Base-by-base conservation (phyloP, 2,329 filamentous ascomycete species). In the Fusarium avenaceum region DNA sequence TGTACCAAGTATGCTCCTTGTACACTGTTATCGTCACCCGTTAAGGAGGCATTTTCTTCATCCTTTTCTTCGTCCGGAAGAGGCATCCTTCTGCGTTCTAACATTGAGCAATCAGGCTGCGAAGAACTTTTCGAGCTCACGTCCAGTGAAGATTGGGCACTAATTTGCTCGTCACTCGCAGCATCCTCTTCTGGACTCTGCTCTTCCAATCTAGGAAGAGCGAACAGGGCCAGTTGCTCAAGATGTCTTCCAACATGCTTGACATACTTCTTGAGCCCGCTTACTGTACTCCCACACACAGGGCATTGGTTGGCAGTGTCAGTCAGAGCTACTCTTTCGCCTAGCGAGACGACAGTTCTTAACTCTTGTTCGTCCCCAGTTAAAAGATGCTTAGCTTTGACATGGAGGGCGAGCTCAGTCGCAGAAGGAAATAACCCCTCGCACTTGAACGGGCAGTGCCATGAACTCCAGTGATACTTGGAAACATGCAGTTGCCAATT, bases 141-240 rank as follows among this genome's bases (percentile, higher is more conserved):
- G 7, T 15, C 33, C 3, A 10, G 14, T 19, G 7, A 17, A 20
- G 22, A 15, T 17, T 28, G 14, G 17, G 17, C 11, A 24, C 33
- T 49, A 17, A 15, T 49, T 5, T 39, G 17, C 4, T 49, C 22
- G 2, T 28, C 19, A 6, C 11, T 24, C 10, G 6, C 33, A 4
- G 13, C 7, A 6, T 28, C 20, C 6, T 19, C 8, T 8, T 9
- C 7, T 5, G 19, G 2, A 7, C 7, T 32, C 77, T 76, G 55
- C 77, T 76, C 44, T 67, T 67, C 74, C 75, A 79, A 17, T 2
- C 3, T 30, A 11, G 47, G 62, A 77, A 76, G 47, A 77, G 69
- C 1, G 78, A 74, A 74, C 10, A 76, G 57, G 8, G 70, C 65
- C 3, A 76, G 54, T 20, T 76, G 59, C 13, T 73, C 64, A 15